Base-by-base conservation (phyloP, 2,329 filamentous ascomycete species). In the Beauveria asiatica region DNA sequence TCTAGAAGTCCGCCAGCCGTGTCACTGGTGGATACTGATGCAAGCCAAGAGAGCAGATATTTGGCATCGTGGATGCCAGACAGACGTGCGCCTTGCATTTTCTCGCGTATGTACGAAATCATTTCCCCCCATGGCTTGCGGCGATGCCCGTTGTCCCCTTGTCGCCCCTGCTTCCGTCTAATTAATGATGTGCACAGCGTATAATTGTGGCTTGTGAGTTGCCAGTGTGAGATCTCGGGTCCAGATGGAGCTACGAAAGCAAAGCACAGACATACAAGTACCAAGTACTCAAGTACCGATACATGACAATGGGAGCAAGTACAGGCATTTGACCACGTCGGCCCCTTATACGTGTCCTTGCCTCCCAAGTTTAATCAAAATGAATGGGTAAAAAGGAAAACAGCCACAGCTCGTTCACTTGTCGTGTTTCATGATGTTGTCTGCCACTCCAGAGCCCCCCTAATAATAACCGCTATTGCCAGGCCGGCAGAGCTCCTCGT, bases 221-320 rank as follows among this genome's bases (percentile, higher is more conserved):
- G 16, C 56, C 56, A 51, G 46, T 37, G 44, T 58, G 46, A 58
- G 56, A 58, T 58, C 56, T 58, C 55, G 55, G 55, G 27, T 58
- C 56, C 46, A 49, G 56, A 58, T 58, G 56, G 46, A 51, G 56
- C 46, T 44, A 56, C 53, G 11, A 56, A n/a, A 17, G 53, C 9
- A 51, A 46, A 51, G 46, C 37, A 25, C 56, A 45, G 41, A 25
- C 56, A 57, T 30, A 10, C 11, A 51, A 51, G 49, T 51, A 42
- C 16, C 42, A 25, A 19, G 42, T 45, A 56, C 25, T 10, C 48
- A 41, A 42, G 25, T 33, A 55, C 41, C 21, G 8, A 16, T 56
- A 48, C 33, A 49, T 46, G n/a, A 44, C 45, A 30, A 30, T 13
- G 19, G 19, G 21, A 11, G 7, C 11, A 5, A 33, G 33, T 21